phyloP scores from a whole-genome alignment of 129 eudicot genomes.

The Flaveria brownii region DNA sequence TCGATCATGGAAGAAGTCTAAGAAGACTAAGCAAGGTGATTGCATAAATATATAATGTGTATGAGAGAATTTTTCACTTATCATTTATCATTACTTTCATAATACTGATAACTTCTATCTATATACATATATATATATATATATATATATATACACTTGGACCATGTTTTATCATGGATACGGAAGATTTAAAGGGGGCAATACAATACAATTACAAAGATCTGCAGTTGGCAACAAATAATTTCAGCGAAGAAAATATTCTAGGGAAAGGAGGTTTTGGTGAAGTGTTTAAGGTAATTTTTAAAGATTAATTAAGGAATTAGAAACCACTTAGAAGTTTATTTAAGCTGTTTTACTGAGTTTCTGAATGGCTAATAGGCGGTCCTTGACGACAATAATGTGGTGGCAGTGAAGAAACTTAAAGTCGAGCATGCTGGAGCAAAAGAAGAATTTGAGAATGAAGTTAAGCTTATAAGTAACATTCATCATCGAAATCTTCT shows the following conservation, averaged over 20 bases:
- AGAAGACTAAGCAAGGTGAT: conserved; percentile 45
- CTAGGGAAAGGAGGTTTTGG: conserved; percentile 65
- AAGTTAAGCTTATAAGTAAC: conserved; percentile 68
- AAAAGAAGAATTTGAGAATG: conserved; percentile 56
- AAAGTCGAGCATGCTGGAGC: conserved; percentile 41
- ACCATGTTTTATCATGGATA: conserved; percentile 33
- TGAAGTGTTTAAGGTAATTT: conserved; percentile 43
- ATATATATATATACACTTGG: not conserved
- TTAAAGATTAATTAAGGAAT: not conserved
- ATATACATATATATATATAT: no score
- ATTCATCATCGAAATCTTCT: conserved; percentile 73
- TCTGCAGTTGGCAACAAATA: conserved; percentile 28
- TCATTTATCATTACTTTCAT: not conserved
- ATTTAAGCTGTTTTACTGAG: not conserved
- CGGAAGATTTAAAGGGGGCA: conserved; percentile 44
- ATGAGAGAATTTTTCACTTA: not conserved
- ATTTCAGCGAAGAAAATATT: conserved; percentile 49
- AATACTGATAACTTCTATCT: not conserved
- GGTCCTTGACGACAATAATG: conserved; percentile 41
- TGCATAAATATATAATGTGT: not conserved
- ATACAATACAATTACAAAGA: conserved; percentile 28
- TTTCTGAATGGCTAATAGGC: conserved; percentile 35
- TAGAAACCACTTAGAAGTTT: not conserved
- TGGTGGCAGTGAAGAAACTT: conserved; percentile 68
- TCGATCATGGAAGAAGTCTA: conserved; percentile 34